Base-by-base conservation (phyloP, 768 basidiomycete genomes). In the Mycena epipterygia region DNA sequence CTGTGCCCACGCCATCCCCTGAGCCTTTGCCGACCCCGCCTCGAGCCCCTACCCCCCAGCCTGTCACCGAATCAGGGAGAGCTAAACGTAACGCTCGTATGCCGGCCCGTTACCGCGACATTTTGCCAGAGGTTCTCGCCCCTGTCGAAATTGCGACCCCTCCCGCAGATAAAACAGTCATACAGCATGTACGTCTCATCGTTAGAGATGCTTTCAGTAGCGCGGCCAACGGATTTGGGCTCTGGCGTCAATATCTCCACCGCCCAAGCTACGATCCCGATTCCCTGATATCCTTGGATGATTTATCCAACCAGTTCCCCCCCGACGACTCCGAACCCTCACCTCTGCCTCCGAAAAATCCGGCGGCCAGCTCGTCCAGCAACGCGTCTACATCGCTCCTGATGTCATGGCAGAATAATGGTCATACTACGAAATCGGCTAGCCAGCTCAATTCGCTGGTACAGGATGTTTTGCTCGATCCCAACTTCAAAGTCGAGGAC, bases 401-500 rank as follows among this genome's bases (percentile, higher is more conserved):
- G 17, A n/a, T 70, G 44, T 35, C 16, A 17, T 70, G 69, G 69
- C 33, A 64, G 4, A 70, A 70, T 44, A 70, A 70, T 23, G 69
- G 69, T 3, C 44, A 70, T 11, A 55, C 63, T 1, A 65, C 57
- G 7, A 77, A 77, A 61, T 62, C 76, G 0, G 66, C 51, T 2
- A 37, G 30, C 1, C 68, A 77, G 57, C n/a, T 68, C 8, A 71
- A 64, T 11, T 30, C 57, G 21, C 68, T 77, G 1, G 73, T 70
- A 0, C 27, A 48, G 12, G 68, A 72, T 21, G 73, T 75, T 12
- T 32, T 75, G 7, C 37, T 37, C 1, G 33, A 61, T 51, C 68
- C 68, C 0, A 41, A 72, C 17, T 75, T 78, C 65, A 39, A 71
- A 17, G 29, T 41, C 4, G 42, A 29, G 19, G 71, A 74, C 14